phyloP scores from a whole-genome alignment of 352 stramenopile genomes.

The Pythium dissimile region DNA sequence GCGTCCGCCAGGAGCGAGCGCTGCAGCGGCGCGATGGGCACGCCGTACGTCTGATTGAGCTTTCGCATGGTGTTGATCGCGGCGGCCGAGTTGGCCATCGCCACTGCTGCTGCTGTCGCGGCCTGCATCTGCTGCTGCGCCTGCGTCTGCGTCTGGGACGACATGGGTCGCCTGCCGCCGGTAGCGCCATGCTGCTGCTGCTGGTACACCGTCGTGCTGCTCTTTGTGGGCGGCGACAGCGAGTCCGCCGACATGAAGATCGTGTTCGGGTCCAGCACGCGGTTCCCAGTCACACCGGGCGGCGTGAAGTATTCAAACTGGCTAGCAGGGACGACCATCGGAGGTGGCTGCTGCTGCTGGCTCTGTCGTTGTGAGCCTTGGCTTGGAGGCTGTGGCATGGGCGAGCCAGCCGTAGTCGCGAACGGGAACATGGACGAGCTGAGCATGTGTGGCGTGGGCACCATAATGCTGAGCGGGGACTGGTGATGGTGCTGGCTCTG shows the following conservation, averaged over 20 bases:
- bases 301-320: conserved; percentile 64
- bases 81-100: conserved; percentile 54
- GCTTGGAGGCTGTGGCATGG: not conserved
- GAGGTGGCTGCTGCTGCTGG: not conserved
- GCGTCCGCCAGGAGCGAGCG: conserved; percentile 25
- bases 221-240: conserved; percentile 37
- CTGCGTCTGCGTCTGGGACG: conserved; percentile 10
- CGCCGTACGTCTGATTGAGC: conserved; percentile 46
- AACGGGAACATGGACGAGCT: conserved; percentile 26
- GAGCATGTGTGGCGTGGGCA: conserved; percentile 31
- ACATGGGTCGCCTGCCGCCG: too few species aligned
- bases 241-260: conserved; percentile 46
- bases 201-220: conserved; percentile 20
- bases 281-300: conserved; percentile 32
- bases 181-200: conserved; percentile 16
- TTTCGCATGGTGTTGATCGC: conserved; percentile 52
- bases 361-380: not conserved
- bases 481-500: conserved; percentile 1
- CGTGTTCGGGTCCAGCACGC: conserved; percentile 26
- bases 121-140: conserved; percentile 34
- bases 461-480: conserved; percentile 26
- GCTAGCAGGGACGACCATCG: conserved; percentile 3
- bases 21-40: conserved; percentile 50
- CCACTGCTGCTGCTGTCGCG: conserved; percentile 33
- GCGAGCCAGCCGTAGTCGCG: conserved; percentile 2